Base-by-base conservation (phyloP, 192 early-diverging fungal genomes). In the Umbelopsis vinacea region DNA sequence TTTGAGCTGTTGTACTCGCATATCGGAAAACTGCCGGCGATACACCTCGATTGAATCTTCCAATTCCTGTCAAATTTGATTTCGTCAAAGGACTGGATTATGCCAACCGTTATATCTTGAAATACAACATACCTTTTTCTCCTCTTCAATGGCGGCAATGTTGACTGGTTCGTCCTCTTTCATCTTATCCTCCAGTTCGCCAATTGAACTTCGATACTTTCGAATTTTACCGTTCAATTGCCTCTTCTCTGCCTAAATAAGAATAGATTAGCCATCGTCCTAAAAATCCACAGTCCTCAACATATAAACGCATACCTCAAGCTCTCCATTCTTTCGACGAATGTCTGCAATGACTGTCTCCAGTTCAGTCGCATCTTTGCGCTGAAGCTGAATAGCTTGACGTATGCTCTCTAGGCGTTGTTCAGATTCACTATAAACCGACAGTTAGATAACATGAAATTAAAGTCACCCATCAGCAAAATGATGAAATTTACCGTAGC, bases 101-200 rank as follows among this genome's bases (percentile, higher is more conserved):
- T 3, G 63, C 46, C 7, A 19, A 11, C 1, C 40, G 38, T 40
- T 6, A 43, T 43, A 43, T 43, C 1, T 6, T 1, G 11, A 43
- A 6, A 11, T 43, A 12, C 66, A 21, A 21, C 69, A 10, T 73
- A 74, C 70, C 43, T 38, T 66, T 46, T 68, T 84, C 29, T 79
- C 76, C 40, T 86, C 83, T 70, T 89, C 87, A 46, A 89, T 81
- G 29, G 87, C 85, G 0, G 81, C 74, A 55, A 92, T 75, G 71
- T 91, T 87, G 19, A 85, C 86, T 1, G 89, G 88, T 69, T 90
- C 86, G 21, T 89, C 82, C 75, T 90, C 87, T 71, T 81, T 82
- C 22, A 91, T 71, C 6, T 75, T 55, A 9, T 79, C 73, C 26
- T 77, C 47, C 17, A 46, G 6, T 29, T 23, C 10, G 3, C 26